These are phyloP conservation scores for Cystoderma amianthinum DNA, from an alignment of 768 basidiomycete genomes.

Conservation along the genomic window DNA sequence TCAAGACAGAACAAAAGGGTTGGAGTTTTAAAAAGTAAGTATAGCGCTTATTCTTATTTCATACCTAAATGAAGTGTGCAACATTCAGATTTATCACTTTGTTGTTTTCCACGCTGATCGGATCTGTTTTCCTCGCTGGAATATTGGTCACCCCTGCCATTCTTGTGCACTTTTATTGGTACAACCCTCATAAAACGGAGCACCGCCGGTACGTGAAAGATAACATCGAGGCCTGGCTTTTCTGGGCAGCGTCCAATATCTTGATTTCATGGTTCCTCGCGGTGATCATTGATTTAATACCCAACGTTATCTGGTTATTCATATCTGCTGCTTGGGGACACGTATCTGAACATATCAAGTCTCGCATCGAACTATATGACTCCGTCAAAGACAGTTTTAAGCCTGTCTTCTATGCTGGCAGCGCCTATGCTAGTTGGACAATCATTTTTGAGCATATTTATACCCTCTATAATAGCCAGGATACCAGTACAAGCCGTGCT, in stretches of 20 bases:
- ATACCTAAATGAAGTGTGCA: too few relatives aligned
- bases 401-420: constrained; percentile 66
- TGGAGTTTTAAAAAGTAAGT: constrained; percentile 49
- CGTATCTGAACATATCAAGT: constrained; percentile 62
- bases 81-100: constrained; percentile 53
- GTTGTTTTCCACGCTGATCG: constrained; percentile 68
- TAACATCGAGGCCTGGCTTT: constrained; percentile 72
- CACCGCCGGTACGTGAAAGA: constrained; percentile 54
- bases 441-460: constrained; percentile 69
- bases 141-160: constrained; percentile 57
- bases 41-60: too few relatives aligned
- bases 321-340: constrained; percentile 68
- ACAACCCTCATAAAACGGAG: constrained; percentile 47
- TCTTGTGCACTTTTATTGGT: constrained; percentile 66
- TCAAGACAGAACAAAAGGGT: constrained; percentile 30
- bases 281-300: constrained; percentile 62
- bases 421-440: constrained; percentile 67
- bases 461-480: constrained; percentile 37
- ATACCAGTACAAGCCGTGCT: constrained; percentile 40
- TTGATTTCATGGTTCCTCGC: constrained; percentile 77
- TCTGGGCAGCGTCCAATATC: constrained; percentile 76
- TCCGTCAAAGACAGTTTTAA: constrained; percentile 66
- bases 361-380: constrained; percentile 60
- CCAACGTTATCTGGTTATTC: constrained; percentile 41
- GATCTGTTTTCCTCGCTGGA: constrained; percentile 59